Percentiles rank a stretch among this genome's conserved stretches.
These are phyloP conservation scores for Soucietia sequanensis DNA, from an alignment of 805 yeast species.

Conservation along the genomic window DNA sequence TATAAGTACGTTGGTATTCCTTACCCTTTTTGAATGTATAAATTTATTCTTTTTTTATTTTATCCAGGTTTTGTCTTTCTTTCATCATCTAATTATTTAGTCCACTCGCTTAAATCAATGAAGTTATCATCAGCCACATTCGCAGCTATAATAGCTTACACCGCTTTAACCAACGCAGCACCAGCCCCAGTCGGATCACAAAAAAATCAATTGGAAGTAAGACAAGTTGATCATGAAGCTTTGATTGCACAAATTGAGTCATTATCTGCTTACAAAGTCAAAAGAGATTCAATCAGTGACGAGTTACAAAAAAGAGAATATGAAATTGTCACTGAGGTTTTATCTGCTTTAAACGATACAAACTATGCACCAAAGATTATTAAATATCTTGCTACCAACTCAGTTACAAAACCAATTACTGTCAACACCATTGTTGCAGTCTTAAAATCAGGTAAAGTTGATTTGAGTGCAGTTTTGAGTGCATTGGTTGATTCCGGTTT, in stretches of 20 bases:
- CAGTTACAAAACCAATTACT: constrained; percentile 21
- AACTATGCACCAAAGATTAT: constrained; percentile 34
- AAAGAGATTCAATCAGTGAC: constrained; percentile 27
- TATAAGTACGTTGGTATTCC: too few relatives aligned
- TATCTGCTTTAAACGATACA: constrained; percentile 35
- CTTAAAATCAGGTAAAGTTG: constrained; percentile 30
- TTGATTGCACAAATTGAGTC: constrained; percentile 23
- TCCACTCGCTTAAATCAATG: constrained; percentile 16
- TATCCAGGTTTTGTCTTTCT: too few relatives aligned
- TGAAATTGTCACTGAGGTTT: constrained; percentile 38
- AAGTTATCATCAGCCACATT: constrained; percentile 30
- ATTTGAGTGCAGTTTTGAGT: constrained; percentile 29
- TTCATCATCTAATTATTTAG: not conserved
- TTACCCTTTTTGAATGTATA: too few relatives aligned
- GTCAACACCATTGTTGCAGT: constrained; percentile 26
- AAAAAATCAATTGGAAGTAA: constrained; percentile 5
- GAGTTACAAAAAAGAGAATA: constrained; percentile 36
- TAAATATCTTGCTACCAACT: constrained; percentile 29
- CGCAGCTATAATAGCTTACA: constrained; percentile 25
- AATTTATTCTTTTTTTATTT: too few relatives aligned
- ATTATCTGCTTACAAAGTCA: constrained; percentile 17
- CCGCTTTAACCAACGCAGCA: constrained; percentile 31
- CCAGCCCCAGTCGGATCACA: constrained; percentile 22
- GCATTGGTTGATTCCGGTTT: constrained; percentile 39
- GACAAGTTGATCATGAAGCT: constrained; percentile 16